Percentiles rank a stretch among this genome's conserved stretches.
These are phyloP conservation scores for Annona cherimola DNA, from an alignment of 164 flowering plant species.

Conservation along the genomic window DNA sequence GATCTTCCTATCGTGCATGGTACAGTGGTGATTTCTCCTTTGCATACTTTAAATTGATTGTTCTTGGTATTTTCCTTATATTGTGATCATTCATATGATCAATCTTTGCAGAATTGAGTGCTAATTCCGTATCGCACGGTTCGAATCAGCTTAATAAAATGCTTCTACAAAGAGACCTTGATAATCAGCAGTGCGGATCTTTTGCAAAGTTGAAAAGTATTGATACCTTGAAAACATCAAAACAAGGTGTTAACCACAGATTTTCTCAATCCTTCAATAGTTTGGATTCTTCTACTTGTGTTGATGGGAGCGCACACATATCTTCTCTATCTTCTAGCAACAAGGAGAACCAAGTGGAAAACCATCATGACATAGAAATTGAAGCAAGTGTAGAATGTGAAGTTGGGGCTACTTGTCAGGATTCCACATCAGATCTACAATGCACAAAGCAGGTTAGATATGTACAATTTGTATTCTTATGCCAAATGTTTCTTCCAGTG, in stretches of 20 bases:
- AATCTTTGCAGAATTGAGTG: slow-evolving; percentile 23
- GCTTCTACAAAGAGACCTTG: slow-evolving; percentile 11
- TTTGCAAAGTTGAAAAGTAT: slow-evolving; percentile 11
- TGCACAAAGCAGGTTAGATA: slow-evolving; percentile 29
- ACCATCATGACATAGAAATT: slow-evolving; percentile 16
- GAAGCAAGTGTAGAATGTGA: slow-evolving; percentile 2
- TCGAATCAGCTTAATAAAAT: neutral
- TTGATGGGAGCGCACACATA: neutral
- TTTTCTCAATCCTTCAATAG: slow-evolving; percentile 20
- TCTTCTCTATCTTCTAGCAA: slow-evolving; percentile 4
- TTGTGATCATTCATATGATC: neutral
- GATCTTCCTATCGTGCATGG: slow-evolving; percentile 21
- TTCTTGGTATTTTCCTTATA: neutral
- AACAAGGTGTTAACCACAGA: slow-evolving; percentile 12
- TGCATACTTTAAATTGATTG: neutral
- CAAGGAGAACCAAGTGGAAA: slow-evolving; percentile 9
- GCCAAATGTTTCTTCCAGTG: neutral
- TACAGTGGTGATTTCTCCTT: slow-evolving; percentile 13
- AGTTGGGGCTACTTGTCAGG: slow-evolving; percentile 19
- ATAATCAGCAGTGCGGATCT: slow-evolving; percentile 13
- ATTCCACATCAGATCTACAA: slow-evolving; percentile 5
- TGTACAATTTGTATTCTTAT: neutral
- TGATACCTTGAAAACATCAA: slow-evolving; percentile 6
- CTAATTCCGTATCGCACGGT: neutral
- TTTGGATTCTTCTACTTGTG: neutral